Evolutionary conservation across 805 yeast species (phyloP).

Genomic region (Schwanniomyces sp.): DNA sequence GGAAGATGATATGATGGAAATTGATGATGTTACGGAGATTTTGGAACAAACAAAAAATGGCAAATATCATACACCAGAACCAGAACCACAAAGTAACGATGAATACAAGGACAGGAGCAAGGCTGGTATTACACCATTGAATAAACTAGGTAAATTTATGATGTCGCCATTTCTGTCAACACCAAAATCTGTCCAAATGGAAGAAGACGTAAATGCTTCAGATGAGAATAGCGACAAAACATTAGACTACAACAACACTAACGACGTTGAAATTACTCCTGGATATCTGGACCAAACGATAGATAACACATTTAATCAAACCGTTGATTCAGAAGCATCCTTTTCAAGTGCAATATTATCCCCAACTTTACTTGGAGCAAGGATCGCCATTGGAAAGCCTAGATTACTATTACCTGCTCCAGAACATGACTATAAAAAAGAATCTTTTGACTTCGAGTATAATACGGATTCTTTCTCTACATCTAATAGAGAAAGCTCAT

Average conservation of each 20-base stretch:
- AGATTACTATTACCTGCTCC: slow-evolving; percentile 30
- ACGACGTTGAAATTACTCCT: slow-evolving; percentile 1
- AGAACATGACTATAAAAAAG: slow-evolving; percentile 8
- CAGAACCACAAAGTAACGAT: slow-evolving; percentile 1
- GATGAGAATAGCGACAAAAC: slow-evolving; percentile 6
- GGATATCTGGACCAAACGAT: slow-evolving; percentile 5
- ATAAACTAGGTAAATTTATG: slow-evolving; percentile 1
- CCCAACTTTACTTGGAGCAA: slow-evolving; percentile 44
- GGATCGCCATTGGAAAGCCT: slow-evolving; percentile 33
- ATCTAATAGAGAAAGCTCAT: not conserved
- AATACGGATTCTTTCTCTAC: slow-evolving; percentile 17
- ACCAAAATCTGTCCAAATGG: slow-evolving; percentile 2
- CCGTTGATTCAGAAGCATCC: not conserved
- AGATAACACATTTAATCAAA: not conserved
- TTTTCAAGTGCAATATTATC: slow-evolving; percentile 18
- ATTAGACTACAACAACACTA: slow-evolving; percentile 3
- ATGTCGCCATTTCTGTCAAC: slow-evolving; percentile 7
- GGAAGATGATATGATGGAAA: slow-evolving; percentile 18
- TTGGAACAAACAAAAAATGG: not conserved
- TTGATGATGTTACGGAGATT: slow-evolving; percentile 13
- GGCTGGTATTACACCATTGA: slow-evolving; percentile 1
- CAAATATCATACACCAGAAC: slow-evolving; percentile 4
- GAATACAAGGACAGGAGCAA: not conserved
- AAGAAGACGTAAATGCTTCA: slow-evolving; percentile 2
- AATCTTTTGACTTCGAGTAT: slow-evolving; percentile 23